Base-by-base conservation (phyloP, 345 rosid species). In the Brassica incana region DNA sequence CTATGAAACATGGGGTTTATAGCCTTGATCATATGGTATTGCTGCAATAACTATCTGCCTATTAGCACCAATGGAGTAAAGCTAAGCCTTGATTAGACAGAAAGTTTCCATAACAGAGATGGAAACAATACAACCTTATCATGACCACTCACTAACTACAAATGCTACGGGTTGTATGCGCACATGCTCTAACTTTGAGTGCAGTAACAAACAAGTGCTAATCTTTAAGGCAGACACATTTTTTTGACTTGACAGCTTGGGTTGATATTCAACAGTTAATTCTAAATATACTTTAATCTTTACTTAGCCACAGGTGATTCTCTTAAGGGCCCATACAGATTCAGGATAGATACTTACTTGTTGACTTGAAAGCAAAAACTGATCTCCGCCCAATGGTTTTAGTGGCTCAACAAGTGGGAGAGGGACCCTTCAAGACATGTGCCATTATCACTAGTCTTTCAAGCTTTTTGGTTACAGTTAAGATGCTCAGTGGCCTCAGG, bases 351-450 rank as follows among this genome's bases (percentile, higher is more conserved):
- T 25, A 45, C 73, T 80, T 70, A 70, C 83, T 45, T 65, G 80
- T 75, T 80, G 83, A 80, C 83, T 70, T 75, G 58, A 80, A 65
- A 65, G 64, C 77, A 29, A 52, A 33, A 52, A 23, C 3, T 71
- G 77, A 71, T 80, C 80, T 80, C 71, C 45, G 68, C 64, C 29
- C 72, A 65, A 36, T 38, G 65, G 64, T 67, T 75, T 54, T 70
- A 80, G 80, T 80, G 83, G 76, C 71, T 65, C 36, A 16, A 66
- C 38, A 74, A 74, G 79, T 80, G 79, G 83, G 67, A 74, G 79
- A 69, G 76, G 79, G 79, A 69, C 83, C 83, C 73, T 0, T 59
- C 18, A 43, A 30, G 33, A 59, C 80, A 76, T 75, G 83, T 71
- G 73, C 77, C 83, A 75, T 35, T 35, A 35, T 35, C 38, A 35